Base-by-base conservation (phyloP, 768 basidiomycete genomes). In the Dentipellis sp. region DNA sequence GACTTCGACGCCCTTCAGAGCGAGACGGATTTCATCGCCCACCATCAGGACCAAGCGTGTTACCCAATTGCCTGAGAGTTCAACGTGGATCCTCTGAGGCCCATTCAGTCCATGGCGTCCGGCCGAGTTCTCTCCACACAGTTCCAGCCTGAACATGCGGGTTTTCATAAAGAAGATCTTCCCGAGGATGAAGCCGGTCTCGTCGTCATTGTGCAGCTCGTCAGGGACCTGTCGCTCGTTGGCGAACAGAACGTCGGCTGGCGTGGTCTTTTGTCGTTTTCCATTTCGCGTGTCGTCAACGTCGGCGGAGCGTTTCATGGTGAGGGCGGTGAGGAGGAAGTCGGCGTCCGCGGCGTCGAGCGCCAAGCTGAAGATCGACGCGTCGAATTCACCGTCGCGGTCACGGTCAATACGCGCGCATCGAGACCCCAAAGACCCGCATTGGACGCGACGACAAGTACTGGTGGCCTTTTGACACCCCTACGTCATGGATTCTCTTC, bases 401-500 rank as follows among this genome's bases (percentile, higher is more conserved):
- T 29, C 29, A 29, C 29, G 29, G 29, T 29, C 29, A 29, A 29
- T 29, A 49, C 48, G 48, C 19, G 17, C 48, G 48, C 48, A 19
- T 34, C 29, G 21, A 19, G 22, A 50, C 52, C 58, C 52, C 50
- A 23, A 16, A 34, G 4, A 37, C 37, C 38, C 3, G 3, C 21
- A 3, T 42, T 12, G 14, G 14, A 37, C 12, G 10, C n/a, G 46
- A 17, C n/a, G 14, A 22, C 9, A 14, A 7, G 37, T n/a, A 2
- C 48, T 3, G 6, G 57, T n/a, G 17, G 57, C 58, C 57, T 23
- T 19, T 50, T 35, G 57, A 48, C 57, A 61, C 58, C 29, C 39
- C 35, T 23, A 59, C 58, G 39, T 50, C 54, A 63, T 58, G 55
- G 56, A 58, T 12, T 64, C 76, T 17, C 68, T 76, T 8, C 60